Percentiles rank a stretch among this genome's conserved stretches.
Conservation (phyloP, 306 rosid genomes). For the Arachis stenosperma region DNA sequence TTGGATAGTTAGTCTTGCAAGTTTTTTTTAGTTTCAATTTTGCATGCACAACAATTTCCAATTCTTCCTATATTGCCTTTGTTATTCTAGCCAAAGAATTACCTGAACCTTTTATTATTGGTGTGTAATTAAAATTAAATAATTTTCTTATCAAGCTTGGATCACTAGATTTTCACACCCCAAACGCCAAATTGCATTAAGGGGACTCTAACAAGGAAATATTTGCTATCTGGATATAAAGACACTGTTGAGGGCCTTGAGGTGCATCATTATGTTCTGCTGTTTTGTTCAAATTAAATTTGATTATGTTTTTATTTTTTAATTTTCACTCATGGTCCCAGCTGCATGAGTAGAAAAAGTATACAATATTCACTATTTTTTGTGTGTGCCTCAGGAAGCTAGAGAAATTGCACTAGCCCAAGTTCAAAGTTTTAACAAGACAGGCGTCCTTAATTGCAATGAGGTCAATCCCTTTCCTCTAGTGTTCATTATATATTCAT, state of each 20-base stretch:
- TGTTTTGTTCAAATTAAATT: constrained; percentile 7
- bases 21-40: neutral
- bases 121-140: constrained; percentile 18
- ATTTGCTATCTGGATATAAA: constrained; percentile 77
- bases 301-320: constrained; percentile 18
- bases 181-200: constrained; percentile 90
- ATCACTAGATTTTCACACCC: constrained; percentile 83
- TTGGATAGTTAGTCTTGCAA: no score
- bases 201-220: constrained; percentile 87
- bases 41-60: neutral
- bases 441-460: constrained; percentile 67
- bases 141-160: constrained; percentile 74
- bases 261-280: constrained; percentile 50
- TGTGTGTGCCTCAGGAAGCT: constrained; percentile 67
- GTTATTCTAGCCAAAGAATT: neutral
- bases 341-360: neutral
- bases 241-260: constrained; percentile 96
- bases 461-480: constrained; percentile 61
- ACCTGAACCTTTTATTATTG: constrained; percentile 1
- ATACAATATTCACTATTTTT: constrained; percentile 9
- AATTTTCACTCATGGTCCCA: neutral
- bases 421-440: constrained; percentile 60
- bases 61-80: neutral
- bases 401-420: constrained; percentile 74
- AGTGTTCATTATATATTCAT: constrained; percentile 30